Conservation (phyloP, 441 rosid species). For the Brassica balearica region DNA sequence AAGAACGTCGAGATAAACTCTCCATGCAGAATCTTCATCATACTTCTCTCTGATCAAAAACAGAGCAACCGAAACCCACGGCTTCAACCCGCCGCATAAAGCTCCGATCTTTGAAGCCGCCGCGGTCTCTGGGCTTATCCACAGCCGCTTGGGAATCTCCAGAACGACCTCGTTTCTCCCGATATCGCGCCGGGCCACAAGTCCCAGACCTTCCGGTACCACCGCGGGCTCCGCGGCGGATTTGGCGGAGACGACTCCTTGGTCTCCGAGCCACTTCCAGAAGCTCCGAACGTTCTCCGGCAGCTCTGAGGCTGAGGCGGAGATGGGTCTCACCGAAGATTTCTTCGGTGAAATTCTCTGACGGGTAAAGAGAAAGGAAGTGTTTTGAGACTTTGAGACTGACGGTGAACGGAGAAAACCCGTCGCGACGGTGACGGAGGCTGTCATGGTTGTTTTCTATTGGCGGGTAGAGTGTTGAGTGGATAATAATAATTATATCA, state of each 20-base stretch:
- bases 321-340: conserved; percentile 44
- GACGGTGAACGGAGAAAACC: conserved; percentile 33
- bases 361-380: conserved; percentile 41
- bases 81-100: conserved; percentile 79
- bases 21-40: conserved; percentile 64
- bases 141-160: conserved; percentile 83
- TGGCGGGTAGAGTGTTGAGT: conserved; percentile 34
- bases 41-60: conserved; percentile 84
- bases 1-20: conserved; percentile 84
- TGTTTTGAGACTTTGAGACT: conserved; percentile 15
- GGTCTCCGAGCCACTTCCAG: conserved; percentile 87
- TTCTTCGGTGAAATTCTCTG: conserved; percentile 33
- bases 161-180: conserved; percentile 84
- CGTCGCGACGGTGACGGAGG: conserved; percentile 40
- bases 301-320: conserved; percentile 43
- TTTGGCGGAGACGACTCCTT: conserved; percentile 69
- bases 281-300: conserved; percentile 56
- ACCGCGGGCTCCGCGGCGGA: conserved; percentile 64
- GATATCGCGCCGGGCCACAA: conserved; percentile 78
- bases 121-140: conserved; percentile 88
- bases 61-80: conserved; percentile 89
- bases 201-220: conserved; percentile 81
- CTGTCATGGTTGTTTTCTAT: conserved; percentile 44
- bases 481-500: conserved; percentile 7
- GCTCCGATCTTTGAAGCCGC: conserved; percentile 81